Percentiles rank a stretch among this genome's conserved stretches.
Evolutionary conservation across 2,329 filamentous ascomycete species (phyloP).

Genomic region (Colletotrichum zoysiae): DNA sequence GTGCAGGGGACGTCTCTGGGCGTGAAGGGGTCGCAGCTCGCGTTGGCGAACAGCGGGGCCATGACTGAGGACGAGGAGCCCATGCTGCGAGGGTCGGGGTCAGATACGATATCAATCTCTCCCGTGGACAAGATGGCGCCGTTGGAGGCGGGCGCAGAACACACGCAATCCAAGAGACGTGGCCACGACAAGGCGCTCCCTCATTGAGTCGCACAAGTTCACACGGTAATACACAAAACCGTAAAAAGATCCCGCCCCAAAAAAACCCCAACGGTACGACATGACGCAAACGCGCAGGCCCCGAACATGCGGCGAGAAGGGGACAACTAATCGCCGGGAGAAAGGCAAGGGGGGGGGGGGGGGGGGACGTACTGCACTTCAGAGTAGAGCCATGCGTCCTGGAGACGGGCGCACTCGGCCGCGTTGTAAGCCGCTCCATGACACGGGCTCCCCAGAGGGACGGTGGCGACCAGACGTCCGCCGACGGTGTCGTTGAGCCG

Average conservation of each 20-base stretch:
- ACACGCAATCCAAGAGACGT: no score
- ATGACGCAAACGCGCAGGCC: not conserved
- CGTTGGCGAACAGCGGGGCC: conserved; percentile 48
- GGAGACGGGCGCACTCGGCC: conserved; percentile 32
- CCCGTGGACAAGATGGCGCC: not conserved
- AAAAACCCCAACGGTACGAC: not conserved
- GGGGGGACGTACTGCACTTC: conserved; percentile 28
- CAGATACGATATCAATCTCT: conserved; percentile 43
- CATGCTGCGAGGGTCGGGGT: conserved; percentile 37
- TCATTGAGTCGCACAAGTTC: no score
- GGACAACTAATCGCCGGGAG: not conserved
- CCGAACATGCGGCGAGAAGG: not conserved
- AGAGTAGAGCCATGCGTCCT: conserved; percentile 38
- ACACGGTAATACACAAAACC: not conserved
- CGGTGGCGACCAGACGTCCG: conserved; percentile 33
- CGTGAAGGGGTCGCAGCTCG: conserved; percentile 47
- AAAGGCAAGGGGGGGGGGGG: not conserved
- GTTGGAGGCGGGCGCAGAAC: no score
- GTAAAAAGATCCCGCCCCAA: no score
- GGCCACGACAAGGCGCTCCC: no score
- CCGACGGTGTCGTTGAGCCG: conserved; percentile 36
- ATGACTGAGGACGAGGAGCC: conserved; percentile 45
- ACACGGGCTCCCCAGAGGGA: conserved; percentile 31
- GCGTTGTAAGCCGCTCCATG: conserved; percentile 33
- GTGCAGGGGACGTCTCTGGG: conserved; percentile 53